Evolutionary conservation across 768 basidiomycete species (phyloP).

Genomic region (Tulasnella sp.): DNA sequence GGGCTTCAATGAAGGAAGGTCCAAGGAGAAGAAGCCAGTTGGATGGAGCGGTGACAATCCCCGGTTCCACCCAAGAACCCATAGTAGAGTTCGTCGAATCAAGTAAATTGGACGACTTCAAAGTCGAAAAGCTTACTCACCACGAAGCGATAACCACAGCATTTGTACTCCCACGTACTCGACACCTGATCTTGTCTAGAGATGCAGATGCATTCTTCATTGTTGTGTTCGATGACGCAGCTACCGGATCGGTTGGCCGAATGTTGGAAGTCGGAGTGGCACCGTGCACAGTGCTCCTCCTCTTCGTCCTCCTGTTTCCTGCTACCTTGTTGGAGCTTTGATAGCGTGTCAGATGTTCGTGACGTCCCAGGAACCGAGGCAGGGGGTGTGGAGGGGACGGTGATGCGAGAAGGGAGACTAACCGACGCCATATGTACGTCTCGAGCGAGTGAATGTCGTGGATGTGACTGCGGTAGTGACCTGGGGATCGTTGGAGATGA

Average conservation of each 20-base stretch:
- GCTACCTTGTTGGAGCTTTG: constrained; percentile 19
- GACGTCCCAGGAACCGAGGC: constrained; percentile 19
- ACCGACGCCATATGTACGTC: constrained; percentile 19
- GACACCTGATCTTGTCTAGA: constrained; percentile 20
- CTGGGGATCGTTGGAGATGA: constrained; percentile 8
- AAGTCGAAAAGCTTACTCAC: constrained; percentile 15
- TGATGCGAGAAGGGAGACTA: constrained; percentile 12
- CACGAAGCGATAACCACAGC: constrained; percentile 32
- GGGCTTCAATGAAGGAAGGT: constrained; percentile 14
- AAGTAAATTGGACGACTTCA: background rate
- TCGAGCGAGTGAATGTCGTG: background rate
- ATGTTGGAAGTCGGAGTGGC: constrained; percentile 27
- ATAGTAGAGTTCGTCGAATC: background rate
- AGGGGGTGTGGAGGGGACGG: constrained; percentile 9
- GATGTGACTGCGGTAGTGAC: background rate
- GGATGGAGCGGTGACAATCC: constrained; percentile 7
- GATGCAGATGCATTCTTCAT: constrained; percentile 16
- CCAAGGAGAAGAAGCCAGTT: background rate
- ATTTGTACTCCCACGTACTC: constrained; percentile 28
- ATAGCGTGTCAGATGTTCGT: constrained; percentile 23
- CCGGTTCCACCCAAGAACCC: constrained; percentile 5
- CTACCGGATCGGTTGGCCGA: constrained; percentile 18
- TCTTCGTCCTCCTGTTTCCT: constrained; percentile 13
- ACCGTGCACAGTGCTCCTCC: constrained; percentile 30
- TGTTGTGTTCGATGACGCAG: constrained; percentile 33